Base-by-base conservation (phyloP, 371 early-diverging fungal genomes). In the Mortierella sp. region DNA sequence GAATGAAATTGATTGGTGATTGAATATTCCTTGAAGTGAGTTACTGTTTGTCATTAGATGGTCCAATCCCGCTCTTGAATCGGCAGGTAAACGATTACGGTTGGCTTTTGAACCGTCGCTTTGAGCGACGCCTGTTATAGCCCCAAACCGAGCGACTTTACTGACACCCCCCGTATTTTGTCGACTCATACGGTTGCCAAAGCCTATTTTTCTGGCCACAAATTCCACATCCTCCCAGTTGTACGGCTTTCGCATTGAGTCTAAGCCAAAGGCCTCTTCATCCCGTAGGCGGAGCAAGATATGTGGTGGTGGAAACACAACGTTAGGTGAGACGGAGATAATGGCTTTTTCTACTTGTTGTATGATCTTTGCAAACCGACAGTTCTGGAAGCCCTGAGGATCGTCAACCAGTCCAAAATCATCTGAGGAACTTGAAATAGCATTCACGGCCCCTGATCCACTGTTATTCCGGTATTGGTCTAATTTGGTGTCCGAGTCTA, bases 291-390 rank as follows among this genome's bases (percentile, higher is more conserved):
- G 84, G 13, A 85, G 58, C 21, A 93, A 65, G 19, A 92, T 61
- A 68, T 83, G 78, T 0, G 93, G 93, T 0, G 86, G 87, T 7
- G 90, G 85, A 67, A 89, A 91, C 19, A 66, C 64, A 4, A 91
- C 87, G 38, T 84, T 85, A 11, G 92, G 92, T 15, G 92, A 91
- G 5, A 89, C 83, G 3, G 92, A 91, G 1, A 92, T 83, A 11
- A 83, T 69, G 2, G 90, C 84, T 33, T 84, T 76, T 62, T 90
- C 86, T 10, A 91, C 83, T 40, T 85, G 86, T n/a, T 74, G 67
- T 40, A 88, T 48, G 28, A 84, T 75, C 63, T 84, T 71, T 70
- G 87, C 83, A 83, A 83, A 84, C 64, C 87, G 81, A 21, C 85
- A 82, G 55, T 43, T 53, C 58, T 83, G 76, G 41, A 11, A 43